These are phyloP conservation scores for Antarctomyces pellizariae DNA, from an alignment of 495 filamentous ascomycete genomes.

Conservation along the genomic window DNA sequence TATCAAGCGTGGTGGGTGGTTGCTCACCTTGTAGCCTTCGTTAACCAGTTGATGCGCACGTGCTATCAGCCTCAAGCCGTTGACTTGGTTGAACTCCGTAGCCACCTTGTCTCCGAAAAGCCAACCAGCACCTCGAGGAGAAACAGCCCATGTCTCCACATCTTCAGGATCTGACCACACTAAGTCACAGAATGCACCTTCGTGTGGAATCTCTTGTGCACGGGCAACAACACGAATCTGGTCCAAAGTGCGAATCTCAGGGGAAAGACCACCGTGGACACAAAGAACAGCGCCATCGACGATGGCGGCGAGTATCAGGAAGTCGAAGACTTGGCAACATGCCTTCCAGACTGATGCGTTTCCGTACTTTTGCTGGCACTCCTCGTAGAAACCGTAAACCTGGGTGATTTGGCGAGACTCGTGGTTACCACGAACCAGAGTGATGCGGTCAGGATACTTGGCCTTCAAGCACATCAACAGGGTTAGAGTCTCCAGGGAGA, in stretches of 20 bases:
- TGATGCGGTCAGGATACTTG: constrained; percentile 89
- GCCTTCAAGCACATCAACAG: constrained; percentile 90
- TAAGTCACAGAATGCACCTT: constrained; percentile 92
- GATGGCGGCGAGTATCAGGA: constrained; percentile 85
- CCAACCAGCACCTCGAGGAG: constrained; percentile 87
- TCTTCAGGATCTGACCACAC: constrained; percentile 98
- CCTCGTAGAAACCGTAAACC: constrained; percentile 97
- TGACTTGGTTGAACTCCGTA: constrained; percentile 98
- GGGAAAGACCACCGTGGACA: constrained; percentile 89
- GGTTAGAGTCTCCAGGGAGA: constrained; percentile 91
- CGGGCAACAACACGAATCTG: constrained; percentile 93
- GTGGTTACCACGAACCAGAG: constrained; percentile 90
- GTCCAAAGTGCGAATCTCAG: constrained; percentile 88
- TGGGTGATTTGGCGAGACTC: constrained; percentile 96
- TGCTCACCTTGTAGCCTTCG: constrained; percentile 74
- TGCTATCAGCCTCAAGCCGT: constrained; percentile 81
- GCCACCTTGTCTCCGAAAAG: constrained; percentile 93
- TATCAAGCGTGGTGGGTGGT: neutral
- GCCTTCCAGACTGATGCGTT: constrained; percentile 98
- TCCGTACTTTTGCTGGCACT: constrained; percentile 93
- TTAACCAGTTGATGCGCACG: constrained; percentile 94
- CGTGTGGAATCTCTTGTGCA: constrained; percentile 93
- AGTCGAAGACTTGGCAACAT: constrained; percentile 97
- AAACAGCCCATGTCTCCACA: constrained; percentile 94
- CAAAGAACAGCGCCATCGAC: constrained; percentile 93